These are phyloP conservation scores for Batkoa obscura DNA, from an alignment of 371 early-diverging fungal genomes.

Conservation along the genomic window DNA sequence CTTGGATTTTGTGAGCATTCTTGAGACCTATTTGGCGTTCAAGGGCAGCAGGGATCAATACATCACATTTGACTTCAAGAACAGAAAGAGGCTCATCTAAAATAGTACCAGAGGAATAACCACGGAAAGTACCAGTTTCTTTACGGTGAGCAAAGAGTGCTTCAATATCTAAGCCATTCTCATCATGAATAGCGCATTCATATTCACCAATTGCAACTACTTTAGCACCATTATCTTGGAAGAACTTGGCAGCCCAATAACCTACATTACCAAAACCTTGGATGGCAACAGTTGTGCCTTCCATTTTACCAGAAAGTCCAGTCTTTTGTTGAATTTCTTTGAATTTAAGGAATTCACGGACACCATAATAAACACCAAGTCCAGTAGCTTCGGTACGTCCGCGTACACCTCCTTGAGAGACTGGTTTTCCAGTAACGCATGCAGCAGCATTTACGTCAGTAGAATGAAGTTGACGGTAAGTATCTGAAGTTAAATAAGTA, in stretches of 20 bases:
- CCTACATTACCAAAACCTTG: conserved; percentile 89
- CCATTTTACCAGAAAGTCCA: conserved; percentile 43
- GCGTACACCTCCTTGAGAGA: conserved; percentile 72
- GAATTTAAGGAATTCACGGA: conserved; percentile 64
- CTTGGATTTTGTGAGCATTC: conserved; percentile 57
- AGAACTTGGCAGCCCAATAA: conserved; percentile 77
- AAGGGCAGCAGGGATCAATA: conserved; percentile 68
- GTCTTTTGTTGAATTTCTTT: conserved; percentile 60
- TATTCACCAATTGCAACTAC: conserved; percentile 62
- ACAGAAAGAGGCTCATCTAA: conserved; percentile 37
- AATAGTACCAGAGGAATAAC: conserved; percentile 38
- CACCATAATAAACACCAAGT: conserved; percentile 68
- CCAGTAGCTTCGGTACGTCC: conserved; percentile 84
- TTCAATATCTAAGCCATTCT: conserved; percentile 52
- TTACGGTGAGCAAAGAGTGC: conserved; percentile 41
- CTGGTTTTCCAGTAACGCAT: conserved; percentile 79
- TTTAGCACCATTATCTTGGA: conserved; percentile 61
- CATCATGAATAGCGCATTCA: conserved; percentile 45
- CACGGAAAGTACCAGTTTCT: conserved; percentile 45
- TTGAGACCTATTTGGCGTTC: conserved; percentile 69
- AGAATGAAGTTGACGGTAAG: conserved; percentile 72
- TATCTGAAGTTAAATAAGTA: conserved; percentile 21
- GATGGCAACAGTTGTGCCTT: conserved; percentile 43
- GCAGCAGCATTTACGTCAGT: conserved; percentile 66
- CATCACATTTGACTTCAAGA: conserved; percentile 66